Conservation (phyloP, 2,329 filamentous ascomycete species). For the Seiridium unicorne region DNA sequence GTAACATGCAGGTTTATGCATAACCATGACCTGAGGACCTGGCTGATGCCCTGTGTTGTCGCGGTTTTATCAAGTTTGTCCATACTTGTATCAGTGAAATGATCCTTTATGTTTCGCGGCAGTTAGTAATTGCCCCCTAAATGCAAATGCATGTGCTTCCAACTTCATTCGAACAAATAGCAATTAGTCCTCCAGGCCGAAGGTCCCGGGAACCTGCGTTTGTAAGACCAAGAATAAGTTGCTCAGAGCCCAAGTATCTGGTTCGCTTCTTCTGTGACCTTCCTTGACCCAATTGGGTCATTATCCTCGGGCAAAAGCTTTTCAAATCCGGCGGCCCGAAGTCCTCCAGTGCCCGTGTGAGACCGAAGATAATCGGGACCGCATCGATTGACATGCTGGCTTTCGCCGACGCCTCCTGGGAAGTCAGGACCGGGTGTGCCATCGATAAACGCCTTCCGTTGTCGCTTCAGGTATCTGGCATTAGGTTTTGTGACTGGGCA, state of each 20-base stretch:
- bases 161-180: too few relatives aligned
- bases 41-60: too few relatives aligned
- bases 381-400: constrained; percentile 47
- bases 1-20: too few relatives aligned
- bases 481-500: constrained; percentile 78
- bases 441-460: constrained; percentile 67
- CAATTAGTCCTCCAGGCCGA: too few relatives aligned
- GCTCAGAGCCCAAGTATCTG: constrained; percentile 37
- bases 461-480: constrained; percentile 66
- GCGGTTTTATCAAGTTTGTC: too few relatives aligned
- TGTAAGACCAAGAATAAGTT: not conserved
- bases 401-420: constrained; percentile 69
- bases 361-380: constrained; percentile 35
- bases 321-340: constrained; percentile 45
- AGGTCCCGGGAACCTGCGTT: not conserved
- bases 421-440: constrained; percentile 72
- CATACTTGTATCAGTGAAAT: too few relatives aligned
- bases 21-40: too few relatives aligned
- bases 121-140: too few relatives aligned
- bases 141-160: too few relatives aligned
- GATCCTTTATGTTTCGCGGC: too few relatives aligned
- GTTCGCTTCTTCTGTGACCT: constrained; percentile 40
- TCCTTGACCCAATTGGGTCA: constrained; percentile 32
- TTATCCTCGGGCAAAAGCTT: constrained; percentile 26
- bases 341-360: constrained; percentile 30